phyloP scores from a whole-genome alignment of 768 basidiomycete species.

The Mycena chlorophos region DNA sequence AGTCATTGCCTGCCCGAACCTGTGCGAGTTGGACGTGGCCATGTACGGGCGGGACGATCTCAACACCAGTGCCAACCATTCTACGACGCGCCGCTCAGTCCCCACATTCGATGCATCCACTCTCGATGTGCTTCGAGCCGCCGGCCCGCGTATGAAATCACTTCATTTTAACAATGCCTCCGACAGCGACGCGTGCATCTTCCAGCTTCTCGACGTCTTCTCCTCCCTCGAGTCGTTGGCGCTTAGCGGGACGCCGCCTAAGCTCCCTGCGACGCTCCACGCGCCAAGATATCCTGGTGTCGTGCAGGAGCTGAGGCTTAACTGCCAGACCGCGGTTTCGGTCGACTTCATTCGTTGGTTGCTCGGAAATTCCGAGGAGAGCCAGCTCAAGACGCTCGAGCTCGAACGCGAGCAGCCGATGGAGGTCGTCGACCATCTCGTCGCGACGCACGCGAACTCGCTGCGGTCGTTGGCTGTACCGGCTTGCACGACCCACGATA shows the following conservation, averaged over 20 bases:
- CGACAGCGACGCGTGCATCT: conserved; percentile 53
- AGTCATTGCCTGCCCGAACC: conserved; percentile 58
- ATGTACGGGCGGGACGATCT: conserved; percentile 60
- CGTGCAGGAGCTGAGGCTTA: conserved; percentile 57
- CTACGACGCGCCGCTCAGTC: conserved; percentile 52
- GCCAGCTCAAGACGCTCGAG: conserved; percentile 55
- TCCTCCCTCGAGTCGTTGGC: conserved; percentile 55
- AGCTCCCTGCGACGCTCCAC: conserved; percentile 43
- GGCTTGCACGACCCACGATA: conserved; percentile 49
- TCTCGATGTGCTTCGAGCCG: conserved; percentile 51
- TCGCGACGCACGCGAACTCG: conserved; percentile 46
- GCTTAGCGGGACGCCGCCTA: conserved; percentile 59
- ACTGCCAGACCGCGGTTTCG: conserved; percentile 64
- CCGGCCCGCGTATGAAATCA: conserved; percentile 47
- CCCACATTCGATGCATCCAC: conserved; percentile 55
- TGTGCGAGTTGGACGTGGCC: conserved; percentile 55
- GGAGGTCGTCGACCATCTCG: conserved; percentile 55
- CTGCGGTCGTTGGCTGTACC: conserved; percentile 62
- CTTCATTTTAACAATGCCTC: conserved; percentile 75
- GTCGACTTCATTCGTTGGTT: conserved; percentile 71
- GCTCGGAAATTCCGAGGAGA: conserved; percentile 53
- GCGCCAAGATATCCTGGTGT: conserved; percentile 48
- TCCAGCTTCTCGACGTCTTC: conserved; percentile 66
- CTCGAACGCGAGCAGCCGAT: conserved; percentile 60
- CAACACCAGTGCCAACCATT: conserved; percentile 46